Conservation (phyloP, 2,329 filamentous ascomycete genomes). For the Setomelanomma holmii region DNA sequence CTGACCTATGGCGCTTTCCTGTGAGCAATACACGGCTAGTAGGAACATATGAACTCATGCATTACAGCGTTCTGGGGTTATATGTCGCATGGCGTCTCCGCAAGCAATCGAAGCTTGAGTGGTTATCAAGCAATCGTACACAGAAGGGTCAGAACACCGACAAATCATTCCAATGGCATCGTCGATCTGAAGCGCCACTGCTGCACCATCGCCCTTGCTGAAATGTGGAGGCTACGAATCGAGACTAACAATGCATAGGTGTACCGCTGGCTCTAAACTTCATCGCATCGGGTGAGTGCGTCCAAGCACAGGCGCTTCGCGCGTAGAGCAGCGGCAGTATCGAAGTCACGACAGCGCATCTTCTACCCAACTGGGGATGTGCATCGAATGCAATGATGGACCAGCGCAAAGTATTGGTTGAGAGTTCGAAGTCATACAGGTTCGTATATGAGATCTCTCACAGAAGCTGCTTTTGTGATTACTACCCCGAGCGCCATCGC, state of each 20-base stretch:
- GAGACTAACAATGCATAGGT: constrained; percentile 59
- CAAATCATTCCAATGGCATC: constrained; percentile 7
- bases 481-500: neutral
- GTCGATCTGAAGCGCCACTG: constrained; percentile 7
- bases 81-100: constrained; percentile 64
- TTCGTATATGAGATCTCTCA: constrained; percentile 52
- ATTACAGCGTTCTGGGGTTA: constrained; percentile 67
- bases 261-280: constrained; percentile 86
- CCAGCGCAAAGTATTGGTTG: constrained; percentile 20
- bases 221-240: neutral
- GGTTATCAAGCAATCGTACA: constrained; percentile 78
- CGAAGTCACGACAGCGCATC: constrained; percentile 44
- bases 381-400: neutral
- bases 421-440: constrained; percentile 36
- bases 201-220: neutral
- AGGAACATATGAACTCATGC: constrained; percentile 18
- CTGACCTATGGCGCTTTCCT: constrained; percentile 79
- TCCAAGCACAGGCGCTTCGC: constrained; percentile 44
- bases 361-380: constrained; percentile 7
- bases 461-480: constrained; percentile 27
- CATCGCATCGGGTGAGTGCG: constrained; percentile 87
- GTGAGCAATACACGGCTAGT: constrained; percentile 57
- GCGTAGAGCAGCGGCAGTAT: constrained; percentile 68
- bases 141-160: constrained; percentile 70
- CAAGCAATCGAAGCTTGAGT: constrained; percentile 72